phyloP scores from a whole-genome alignment of 1,284 basidiomycete genomes.

The Pyrrhoderma lamaoense region DNA sequence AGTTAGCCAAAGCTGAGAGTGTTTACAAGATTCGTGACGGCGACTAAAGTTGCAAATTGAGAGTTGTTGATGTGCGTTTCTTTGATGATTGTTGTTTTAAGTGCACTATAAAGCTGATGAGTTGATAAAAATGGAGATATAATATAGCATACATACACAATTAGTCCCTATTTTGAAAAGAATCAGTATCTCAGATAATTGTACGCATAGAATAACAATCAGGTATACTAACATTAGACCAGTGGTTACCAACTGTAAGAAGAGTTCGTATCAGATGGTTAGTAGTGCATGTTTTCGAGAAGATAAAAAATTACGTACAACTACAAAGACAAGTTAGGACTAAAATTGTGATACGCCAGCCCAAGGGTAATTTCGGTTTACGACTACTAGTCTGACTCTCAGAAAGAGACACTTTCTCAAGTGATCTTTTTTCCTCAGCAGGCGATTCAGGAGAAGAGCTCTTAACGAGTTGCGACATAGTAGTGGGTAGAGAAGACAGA shows the following conservation, averaged over 20 bases:
- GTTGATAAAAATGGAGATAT: slow-evolving; percentile 12
- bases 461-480: too few species aligned
- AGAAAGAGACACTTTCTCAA: slow-evolving; percentile 3
- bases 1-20: not conserved
- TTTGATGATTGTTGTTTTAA: slow-evolving; percentile 40
- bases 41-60: slow-evolving; percentile 38
- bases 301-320: slow-evolving; percentile 22
- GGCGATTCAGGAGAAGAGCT: too few species aligned
- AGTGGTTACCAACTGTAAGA: slow-evolving; percentile 38
- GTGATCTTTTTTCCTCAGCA: slow-evolving; percentile 11
- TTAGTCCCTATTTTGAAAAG: slow-evolving; percentile 36
- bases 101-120: slow-evolving; percentile 23
- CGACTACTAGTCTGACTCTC: slow-evolving; percentile 1
- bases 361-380: slow-evolving; percentile 22
- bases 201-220: not conserved
- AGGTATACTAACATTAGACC: slow-evolving; percentile 33
- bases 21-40: slow-evolving; percentile 37
- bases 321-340: slow-evolving; percentile 29
- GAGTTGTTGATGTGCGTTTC: slow-evolving; percentile 40
- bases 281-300: slow-evolving; percentile 2
- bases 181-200: not conserved
- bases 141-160: slow-evolving; percentile 28
- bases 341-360: slow-evolving; percentile 26
- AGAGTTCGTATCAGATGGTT: not conserved
- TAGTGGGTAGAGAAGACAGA: too few species aligned